These are phyloP conservation scores for Aspergillus arachidicola DNA, from an alignment of 2,329 filamentous ascomycete genomes.

Conservation along the genomic window DNA sequence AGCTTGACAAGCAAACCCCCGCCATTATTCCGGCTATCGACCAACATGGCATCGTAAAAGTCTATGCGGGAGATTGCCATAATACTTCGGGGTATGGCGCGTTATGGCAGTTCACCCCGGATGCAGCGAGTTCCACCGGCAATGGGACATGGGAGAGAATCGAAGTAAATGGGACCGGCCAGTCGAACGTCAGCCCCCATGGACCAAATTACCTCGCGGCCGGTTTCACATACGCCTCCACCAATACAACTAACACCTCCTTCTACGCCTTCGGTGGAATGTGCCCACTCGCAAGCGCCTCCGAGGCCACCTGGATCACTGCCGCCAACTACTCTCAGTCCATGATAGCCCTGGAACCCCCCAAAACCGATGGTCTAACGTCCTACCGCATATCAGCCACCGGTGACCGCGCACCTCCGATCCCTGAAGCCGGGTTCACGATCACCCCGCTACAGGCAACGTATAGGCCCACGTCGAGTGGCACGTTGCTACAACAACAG, in stretches of 20 bases:
- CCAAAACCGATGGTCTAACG: constrained; percentile 16
- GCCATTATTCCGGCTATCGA: constrained; percentile 72
- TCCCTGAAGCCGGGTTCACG: constrained; percentile 84
- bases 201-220: constrained; percentile 61
- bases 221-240: constrained; percentile 67
- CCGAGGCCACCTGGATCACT: constrained; percentile 63
- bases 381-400: constrained; percentile 51
- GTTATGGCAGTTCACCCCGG: constrained; percentile 69
- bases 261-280: constrained; percentile 84
- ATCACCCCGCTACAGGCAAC: constrained; percentile 74
- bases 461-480: constrained; percentile 66
- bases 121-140: constrained; percentile 43
- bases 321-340: constrained; percentile 76
- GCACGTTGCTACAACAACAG: constrained; percentile 69
- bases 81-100: constrained; percentile 52
- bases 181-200: constrained; percentile 33
- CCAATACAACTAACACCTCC: constrained; percentile 54
- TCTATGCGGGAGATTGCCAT: constrained; percentile 74
- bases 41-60: constrained; percentile 68
- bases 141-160: constrained; percentile 60
- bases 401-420: constrained; percentile 63
- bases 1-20: constrained; percentile 51
- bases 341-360: constrained; percentile 65
- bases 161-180: constrained; percentile 35
- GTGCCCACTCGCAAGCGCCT: constrained; percentile 64